Conservation (phyloP, 257 asterid genomes). For the Nicotiana paniculata region DNA sequence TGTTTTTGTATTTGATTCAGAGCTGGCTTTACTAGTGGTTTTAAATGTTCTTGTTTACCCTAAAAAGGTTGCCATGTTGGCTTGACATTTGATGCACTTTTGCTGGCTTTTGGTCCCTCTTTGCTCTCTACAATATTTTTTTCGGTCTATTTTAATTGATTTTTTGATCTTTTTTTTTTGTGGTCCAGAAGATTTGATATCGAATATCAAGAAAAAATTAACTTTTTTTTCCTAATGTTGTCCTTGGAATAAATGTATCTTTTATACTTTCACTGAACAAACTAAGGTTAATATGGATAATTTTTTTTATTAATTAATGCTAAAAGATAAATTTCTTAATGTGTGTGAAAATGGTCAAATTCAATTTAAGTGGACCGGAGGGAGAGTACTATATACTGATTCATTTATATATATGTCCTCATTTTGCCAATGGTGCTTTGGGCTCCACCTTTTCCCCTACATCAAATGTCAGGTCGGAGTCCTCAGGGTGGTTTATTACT, state of each 20-base stretch:
- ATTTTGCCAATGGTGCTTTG: not conserved
- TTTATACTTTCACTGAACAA: too few relatives aligned
- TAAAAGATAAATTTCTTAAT: too few relatives aligned
- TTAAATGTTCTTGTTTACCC: not conserved
- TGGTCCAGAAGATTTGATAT: too few relatives aligned
- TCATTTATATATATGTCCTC: not conserved
- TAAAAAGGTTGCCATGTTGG: not conserved
- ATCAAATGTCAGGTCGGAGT: conserved; percentile 6
- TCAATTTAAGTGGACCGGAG: too few relatives aligned
- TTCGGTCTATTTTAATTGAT: too few relatives aligned
- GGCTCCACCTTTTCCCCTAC: not conserved
- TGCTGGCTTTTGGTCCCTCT: not conserved
- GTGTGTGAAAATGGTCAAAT: too few relatives aligned
- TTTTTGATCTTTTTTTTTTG: too few relatives aligned
- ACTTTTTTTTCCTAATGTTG: too few relatives aligned
- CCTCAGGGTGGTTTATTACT: conserved; percentile 1
- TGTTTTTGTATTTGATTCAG: not conserved
- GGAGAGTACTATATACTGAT: not conserved
- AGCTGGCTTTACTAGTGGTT: not conserved
- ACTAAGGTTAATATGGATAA: too few relatives aligned
- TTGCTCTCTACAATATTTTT: not conserved
- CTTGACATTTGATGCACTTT: not conserved
- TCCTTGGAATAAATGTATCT: too few relatives aligned
- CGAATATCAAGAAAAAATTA: too few relatives aligned
- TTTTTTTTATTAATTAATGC: too few relatives aligned